A percentile compares a stretch with the other conserved stretches of the same genome.
phyloP scores from a whole-genome alignment of 2,329 filamentous ascomycete species.

The Rutstroemia sp. region DNA sequence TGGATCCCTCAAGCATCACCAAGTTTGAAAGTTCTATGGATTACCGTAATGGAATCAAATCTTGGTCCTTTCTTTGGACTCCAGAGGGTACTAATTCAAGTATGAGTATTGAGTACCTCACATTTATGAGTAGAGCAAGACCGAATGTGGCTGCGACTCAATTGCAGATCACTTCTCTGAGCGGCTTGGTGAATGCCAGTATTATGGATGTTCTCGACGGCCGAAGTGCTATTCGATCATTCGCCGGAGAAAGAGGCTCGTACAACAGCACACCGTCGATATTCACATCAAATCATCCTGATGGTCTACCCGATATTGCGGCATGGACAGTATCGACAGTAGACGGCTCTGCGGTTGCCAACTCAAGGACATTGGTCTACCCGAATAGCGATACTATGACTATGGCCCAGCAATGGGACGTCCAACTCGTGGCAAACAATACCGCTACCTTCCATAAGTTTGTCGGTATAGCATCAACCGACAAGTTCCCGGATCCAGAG shows the following conservation, averaged over 20 bases:
- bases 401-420: conserved; percentile 47
- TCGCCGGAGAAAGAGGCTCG: conserved; percentile 43
- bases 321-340: conserved; percentile 48
- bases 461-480: conserved; percentile 54
- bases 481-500: conserved; percentile 49
- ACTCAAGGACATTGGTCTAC: conserved; percentile 6
- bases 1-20: conserved; percentile 46
- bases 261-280: conserved; percentile 42
- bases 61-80: conserved; percentile 12
- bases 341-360: conserved; percentile 19
- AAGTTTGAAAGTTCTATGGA: conserved; percentile 53
- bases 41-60: conserved; percentile 4
- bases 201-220: conserved; percentile 58
- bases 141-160: conserved; percentile 12
- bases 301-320: conserved; percentile 48
- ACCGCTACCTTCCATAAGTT: conserved; percentile 51
- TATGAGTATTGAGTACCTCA: conserved; percentile 50
- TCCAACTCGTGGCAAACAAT: conserved; percentile 42
- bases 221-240: conserved; percentile 51
- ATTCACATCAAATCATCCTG: conserved; percentile 53
- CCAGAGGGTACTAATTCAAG: conserved; percentile 41
- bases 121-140: conserved; percentile 15
- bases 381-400: conserved; percentile 49
- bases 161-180: conserved; percentile 9
- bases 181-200: conserved; percentile 32